Evolutionary conservation across 2,329 filamentous ascomycete genomes (phyloP).

Genomic region (Diaporthe destruens): DNA sequence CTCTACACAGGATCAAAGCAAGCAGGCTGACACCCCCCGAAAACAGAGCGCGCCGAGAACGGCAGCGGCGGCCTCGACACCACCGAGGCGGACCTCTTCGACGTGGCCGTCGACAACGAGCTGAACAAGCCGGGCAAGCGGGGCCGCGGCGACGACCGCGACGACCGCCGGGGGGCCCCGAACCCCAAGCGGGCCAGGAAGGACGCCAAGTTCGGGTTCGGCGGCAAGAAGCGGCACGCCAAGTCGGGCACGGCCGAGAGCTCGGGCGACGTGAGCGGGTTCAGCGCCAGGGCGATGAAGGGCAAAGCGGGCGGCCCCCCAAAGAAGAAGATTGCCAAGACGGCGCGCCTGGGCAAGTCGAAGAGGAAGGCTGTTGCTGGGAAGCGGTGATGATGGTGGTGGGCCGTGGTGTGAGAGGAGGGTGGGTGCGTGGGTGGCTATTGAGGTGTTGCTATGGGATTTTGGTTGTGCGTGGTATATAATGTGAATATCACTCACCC

Average conservation of each 20-base stretch:
- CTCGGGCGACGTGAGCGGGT: constrained; percentile 83
- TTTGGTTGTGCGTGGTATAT: background rate
- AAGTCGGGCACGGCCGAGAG: constrained; percentile 93
- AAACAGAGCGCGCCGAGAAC: constrained; percentile 83
- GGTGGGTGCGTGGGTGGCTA: too few relatives aligned
- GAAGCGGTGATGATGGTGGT: constrained; percentile 49
- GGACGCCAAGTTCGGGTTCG: constrained; percentile 93
- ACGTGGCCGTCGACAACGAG: constrained; percentile 84
- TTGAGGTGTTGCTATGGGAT: too few relatives aligned
- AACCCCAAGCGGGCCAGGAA: constrained; percentile 90
- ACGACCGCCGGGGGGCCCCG: constrained; percentile 53
- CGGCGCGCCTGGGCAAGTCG: constrained; percentile 63
- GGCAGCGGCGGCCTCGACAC: constrained; percentile 70
- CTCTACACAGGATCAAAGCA: too few relatives aligned
- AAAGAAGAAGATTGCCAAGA: constrained; percentile 54
- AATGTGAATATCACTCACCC: background rate
- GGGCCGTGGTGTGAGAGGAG: too few relatives aligned
- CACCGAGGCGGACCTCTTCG: constrained; percentile 89
- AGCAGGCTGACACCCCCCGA: background rate
- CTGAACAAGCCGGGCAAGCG: constrained; percentile 60
- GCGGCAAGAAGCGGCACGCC: constrained; percentile 90
- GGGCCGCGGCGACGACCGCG: constrained; percentile 49
- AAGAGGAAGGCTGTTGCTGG: constrained; percentile 61
- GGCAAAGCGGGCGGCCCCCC: constrained; percentile 51
- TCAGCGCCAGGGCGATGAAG: constrained; percentile 91